Base-by-base conservation (phyloP, 1,284 basidiomycete species). In the Ustilago cynodontis region DNA sequence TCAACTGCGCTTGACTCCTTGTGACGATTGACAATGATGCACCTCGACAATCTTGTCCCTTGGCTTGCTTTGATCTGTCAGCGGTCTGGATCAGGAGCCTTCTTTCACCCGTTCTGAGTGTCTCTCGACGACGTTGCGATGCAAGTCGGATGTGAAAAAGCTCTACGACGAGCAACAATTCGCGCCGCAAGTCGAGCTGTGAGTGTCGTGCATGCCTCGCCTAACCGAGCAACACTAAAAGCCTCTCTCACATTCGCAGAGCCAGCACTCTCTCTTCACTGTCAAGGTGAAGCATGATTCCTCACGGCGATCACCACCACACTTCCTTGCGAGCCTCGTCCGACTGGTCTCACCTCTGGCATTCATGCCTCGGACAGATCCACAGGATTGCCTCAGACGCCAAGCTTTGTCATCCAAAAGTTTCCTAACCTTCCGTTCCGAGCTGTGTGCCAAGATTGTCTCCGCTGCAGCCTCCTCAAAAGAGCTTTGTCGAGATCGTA, bases 141-240 rank as follows among this genome's bases (percentile, higher is more conserved):
- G 35, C 35, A 37, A 37, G 35, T 37, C 14, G 35, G 35, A 37
- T 13, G 35, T 37, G 14, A 45, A 45, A 11, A 16, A 20, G n/a
- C 3, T 4, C 8, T n/a, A 8, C 43, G 22, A 20, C 43, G 43
- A 37, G 35, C 35, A 45, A 45, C n/a, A 45, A 45, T 52, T 52
- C 51, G 51, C 51, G 51, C 51, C 51, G 51, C 29, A 52, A 14
- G 5, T 35, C 13, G 28, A 45, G 43, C n/a, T 45, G 35, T 37
- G 35, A 37, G 14, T 45, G 43, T n/a, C 22, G 29, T 52, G 51
- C 51, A 52, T 52, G 51, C 51, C 51, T 52, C 31, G 28, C 29
- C 51, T 52, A 31, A 18, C 31, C 51, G 49, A 50, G 26, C 35
- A 14, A 22, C 16, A 22, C 26, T 24, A 5, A 52, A 35, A 10